Conservation (phyloP, 2,329 filamentous ascomycete species). For the Rhinocladiella mackenziei region DNA sequence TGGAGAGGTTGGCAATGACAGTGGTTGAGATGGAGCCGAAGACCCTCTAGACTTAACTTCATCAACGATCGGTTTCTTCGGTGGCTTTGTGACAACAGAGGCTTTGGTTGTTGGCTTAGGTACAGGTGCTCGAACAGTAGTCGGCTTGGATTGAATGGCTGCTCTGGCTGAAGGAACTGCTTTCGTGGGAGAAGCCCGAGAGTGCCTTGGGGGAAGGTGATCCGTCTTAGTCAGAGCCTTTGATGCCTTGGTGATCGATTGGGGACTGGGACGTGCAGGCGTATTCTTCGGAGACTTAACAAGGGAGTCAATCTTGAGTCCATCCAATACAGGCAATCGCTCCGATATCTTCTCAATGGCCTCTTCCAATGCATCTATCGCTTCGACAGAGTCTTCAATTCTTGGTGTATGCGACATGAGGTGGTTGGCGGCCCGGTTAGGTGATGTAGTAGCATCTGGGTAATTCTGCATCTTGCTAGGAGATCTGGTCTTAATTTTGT, state of each 20-base stretch:
- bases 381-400: constrained; percentile 47
- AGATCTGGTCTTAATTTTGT: constrained; percentile 31
- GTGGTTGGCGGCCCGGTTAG: constrained; percentile 26
- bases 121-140: constrained; percentile 2
- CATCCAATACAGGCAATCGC: constrained; percentile 33
- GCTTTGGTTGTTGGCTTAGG: constrained; percentile 18
- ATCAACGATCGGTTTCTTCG: constrained; percentile 22
- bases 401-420: constrained; percentile 26
- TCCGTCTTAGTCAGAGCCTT: constrained; percentile 16
- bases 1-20: constrained; percentile 28
- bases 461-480: constrained; percentile 26
- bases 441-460: constrained; percentile 1
- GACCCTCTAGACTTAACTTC: constrained; percentile 9
- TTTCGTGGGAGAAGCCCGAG: constrained; percentile 31
- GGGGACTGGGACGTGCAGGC: constrained; percentile 3
- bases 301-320: constrained; percentile 23
- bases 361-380: constrained; percentile 51
- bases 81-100: constrained; percentile 10
- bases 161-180: constrained; percentile 10
- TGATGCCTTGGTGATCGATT: neutral
- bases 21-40: constrained; percentile 12
- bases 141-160: constrained; percentile 7
- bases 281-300: constrained; percentile 20
- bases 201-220: constrained; percentile 5
- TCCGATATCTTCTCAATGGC: constrained; percentile 47